Conservation (phyloP, 2,329 filamentous ascomycete species). For the Colletotrichum kahawae region DNA sequence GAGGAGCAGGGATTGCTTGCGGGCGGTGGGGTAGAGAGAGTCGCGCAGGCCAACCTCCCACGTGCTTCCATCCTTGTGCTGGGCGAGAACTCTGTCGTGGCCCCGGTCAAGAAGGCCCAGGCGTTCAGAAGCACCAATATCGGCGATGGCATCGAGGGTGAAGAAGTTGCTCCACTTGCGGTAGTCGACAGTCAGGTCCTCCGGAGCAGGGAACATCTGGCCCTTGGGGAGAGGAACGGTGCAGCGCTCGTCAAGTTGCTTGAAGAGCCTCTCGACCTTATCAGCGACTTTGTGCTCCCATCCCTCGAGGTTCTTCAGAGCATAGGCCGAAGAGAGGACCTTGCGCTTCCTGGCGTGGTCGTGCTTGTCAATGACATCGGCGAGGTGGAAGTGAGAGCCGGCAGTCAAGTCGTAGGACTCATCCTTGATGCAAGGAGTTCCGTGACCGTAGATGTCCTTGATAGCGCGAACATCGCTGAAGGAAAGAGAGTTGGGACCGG, state of each 20-base stretch:
- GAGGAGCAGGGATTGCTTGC: constrained; percentile 53
- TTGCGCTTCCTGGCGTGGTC: constrained; percentile 58
- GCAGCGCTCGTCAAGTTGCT: constrained; percentile 46
- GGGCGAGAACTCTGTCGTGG: constrained; percentile 46
- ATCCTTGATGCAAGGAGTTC: constrained; percentile 55
- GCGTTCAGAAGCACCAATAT: constrained; percentile 58
- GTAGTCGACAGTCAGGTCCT: constrained; percentile 54
- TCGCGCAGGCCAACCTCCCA: constrained; percentile 53
- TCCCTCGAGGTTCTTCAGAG: constrained; percentile 56
- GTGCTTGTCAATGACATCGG: constrained; percentile 55
- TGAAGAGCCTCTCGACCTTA: constrained; percentile 49
- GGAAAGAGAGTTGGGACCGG: constrained; percentile 48
- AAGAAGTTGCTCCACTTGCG: constrained; percentile 60
- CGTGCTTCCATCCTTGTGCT: constrained; percentile 48
- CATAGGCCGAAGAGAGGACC: constrained; percentile 55
- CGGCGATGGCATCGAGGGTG: constrained; percentile 60
- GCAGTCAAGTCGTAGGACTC: constrained; percentile 48
- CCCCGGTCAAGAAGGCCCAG: constrained; percentile 57
- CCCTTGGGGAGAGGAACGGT: constrained; percentile 38
- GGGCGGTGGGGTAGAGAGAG: constrained; percentile 54
- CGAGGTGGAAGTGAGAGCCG: constrained; percentile 55
- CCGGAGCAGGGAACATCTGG: constrained; percentile 27
- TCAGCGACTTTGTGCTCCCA: constrained; percentile 62
- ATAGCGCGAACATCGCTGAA: constrained; percentile 46
- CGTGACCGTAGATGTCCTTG: constrained; percentile 56